phyloP scores from a whole-genome alignment of 495 filamentous ascomycete species.

The Penicillium paxilli region DNA sequence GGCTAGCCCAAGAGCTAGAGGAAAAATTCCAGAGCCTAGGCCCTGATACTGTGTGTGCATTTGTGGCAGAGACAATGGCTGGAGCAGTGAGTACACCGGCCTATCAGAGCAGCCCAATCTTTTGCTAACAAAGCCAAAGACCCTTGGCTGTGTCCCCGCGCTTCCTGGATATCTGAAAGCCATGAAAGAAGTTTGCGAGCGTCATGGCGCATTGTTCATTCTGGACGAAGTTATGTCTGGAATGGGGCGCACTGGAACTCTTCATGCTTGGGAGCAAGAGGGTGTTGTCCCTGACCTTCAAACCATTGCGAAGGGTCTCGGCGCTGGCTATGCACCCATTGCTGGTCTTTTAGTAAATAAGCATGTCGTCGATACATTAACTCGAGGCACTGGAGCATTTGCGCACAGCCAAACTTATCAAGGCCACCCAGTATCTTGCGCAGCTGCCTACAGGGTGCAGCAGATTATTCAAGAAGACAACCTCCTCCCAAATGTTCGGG shows the following conservation, averaged over 20 bases:
- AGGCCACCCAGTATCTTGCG: constrained; percentile 57
- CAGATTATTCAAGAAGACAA: constrained; percentile 46
- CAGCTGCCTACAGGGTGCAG: constrained; percentile 56
- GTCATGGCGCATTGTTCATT: constrained; percentile 66
- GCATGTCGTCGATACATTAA: constrained; percentile 53
- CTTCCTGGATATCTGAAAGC: constrained; percentile 64
- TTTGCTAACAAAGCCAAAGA: constrained; percentile 14
- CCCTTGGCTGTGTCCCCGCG: constrained; percentile 62
- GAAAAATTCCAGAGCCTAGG: constrained; percentile 67
- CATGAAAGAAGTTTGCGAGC: constrained; percentile 61
- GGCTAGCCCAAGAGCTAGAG: constrained; percentile 67
- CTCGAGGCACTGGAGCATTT: constrained; percentile 55
- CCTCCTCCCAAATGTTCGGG: constrained; percentile 44
- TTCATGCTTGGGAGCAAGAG: constrained; percentile 70
- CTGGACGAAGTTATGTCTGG: constrained; percentile 82
- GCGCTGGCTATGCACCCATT: constrained; percentile 65
- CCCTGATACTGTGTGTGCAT: constrained; percentile 67
- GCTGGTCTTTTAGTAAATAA: constrained; percentile 58
- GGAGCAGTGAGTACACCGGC: constrained; percentile 39
- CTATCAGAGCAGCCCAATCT: background rate
- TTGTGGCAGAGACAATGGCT: constrained; percentile 66
- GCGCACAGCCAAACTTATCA: constrained; percentile 63
- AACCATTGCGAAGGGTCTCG: constrained; percentile 67
- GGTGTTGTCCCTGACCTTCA: constrained; percentile 62
- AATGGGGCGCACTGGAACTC: constrained; percentile 67